A percentile compares a stretch with the other conserved stretches of the same genome.
Conservation (phyloP, 176 grass and related monocot species). For the Carex parvula region DNA sequence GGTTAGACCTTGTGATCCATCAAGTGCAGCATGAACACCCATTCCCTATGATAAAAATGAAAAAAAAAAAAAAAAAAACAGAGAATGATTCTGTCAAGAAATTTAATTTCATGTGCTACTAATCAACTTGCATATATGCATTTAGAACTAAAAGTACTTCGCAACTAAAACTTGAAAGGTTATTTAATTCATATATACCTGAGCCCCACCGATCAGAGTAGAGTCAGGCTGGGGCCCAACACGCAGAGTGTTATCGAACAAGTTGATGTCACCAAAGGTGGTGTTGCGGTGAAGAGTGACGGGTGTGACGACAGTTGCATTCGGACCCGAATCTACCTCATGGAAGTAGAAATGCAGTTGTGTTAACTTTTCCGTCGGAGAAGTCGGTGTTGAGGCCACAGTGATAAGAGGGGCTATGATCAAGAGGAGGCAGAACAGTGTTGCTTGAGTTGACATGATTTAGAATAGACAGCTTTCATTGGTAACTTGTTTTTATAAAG, state of each 20-base stretch:
- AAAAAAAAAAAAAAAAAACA: neutral
- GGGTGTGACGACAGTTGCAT: slow-evolving; percentile 39
- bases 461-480: neutral
- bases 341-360: slow-evolving; percentile 80
- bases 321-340: slow-evolving; percentile 41
- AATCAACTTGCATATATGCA: too few relatives aligned
- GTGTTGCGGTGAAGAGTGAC: slow-evolving; percentile 33
- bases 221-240: slow-evolving; percentile 38
- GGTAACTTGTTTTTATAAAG: too few relatives aligned
- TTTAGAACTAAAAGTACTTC: neutral
- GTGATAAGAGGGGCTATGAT: neutral
- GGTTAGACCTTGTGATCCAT: slow-evolving; percentile 28
- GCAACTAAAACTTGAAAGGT: neutral
- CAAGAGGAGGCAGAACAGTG: neutral
- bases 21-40: slow-evolving; percentile 43
- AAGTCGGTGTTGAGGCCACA: neutral
- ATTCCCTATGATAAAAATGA: slow-evolving; percentile 20
- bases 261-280: slow-evolving; percentile 44
- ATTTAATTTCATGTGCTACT: neutral
- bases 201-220: slow-evolving; percentile 39
- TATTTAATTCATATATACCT: neutral
- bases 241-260: slow-evolving; percentile 48
- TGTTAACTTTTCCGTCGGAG: neutral
- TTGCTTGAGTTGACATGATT: neutral
- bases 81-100: neutral